A percentile compares a stretch with the other conserved stretches of the same genome.
These are phyloP conservation scores for Penicillium lagena DNA, from an alignment of 495 filamentous ascomycete genomes.

Conservation along the genomic window DNA sequence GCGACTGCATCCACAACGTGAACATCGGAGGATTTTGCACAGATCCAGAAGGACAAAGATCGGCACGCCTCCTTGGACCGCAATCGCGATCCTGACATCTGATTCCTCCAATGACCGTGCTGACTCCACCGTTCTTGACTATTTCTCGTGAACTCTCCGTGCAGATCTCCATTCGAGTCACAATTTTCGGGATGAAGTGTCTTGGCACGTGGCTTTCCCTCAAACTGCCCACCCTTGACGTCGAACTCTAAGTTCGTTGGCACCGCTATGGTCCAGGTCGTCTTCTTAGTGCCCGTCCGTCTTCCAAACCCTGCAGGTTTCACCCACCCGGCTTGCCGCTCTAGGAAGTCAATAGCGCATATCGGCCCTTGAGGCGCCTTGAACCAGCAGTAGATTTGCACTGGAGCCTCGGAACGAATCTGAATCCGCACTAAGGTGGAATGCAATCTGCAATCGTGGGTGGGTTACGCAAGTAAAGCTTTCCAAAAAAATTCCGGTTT, in stretches of 20 bases:
- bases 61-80: conserved; percentile 1
- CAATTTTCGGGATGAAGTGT: neutral
- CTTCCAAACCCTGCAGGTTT: conserved; percentile 11
- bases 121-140: conserved; percentile 19
- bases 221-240: neutral
- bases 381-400: conserved; percentile 1
- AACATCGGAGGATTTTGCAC: conserved; percentile 7
- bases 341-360: conserved; percentile 8
- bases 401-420: conserved; percentile 4
- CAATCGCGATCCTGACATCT: conserved; percentile 9
- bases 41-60: conserved; percentile 8
- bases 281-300: neutral
- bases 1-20: neutral
- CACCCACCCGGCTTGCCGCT: conserved; percentile 1
- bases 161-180: conserved; percentile 10
- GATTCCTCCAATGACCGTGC: conserved; percentile 7
- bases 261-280: conserved; percentile 7
- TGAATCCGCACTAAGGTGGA: neutral
- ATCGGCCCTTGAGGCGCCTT: conserved; percentile 8
- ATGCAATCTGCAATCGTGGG: conserved; percentile 6
- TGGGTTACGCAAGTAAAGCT: neutral
- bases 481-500: too few relatives aligned
- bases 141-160: conserved; percentile 9
- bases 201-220: too few relatives aligned
- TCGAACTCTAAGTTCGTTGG: neutral